Base-by-base conservation (phyloP, 225 moss, liverwort and hornwort species). In the Neckera pumila region DNA sequence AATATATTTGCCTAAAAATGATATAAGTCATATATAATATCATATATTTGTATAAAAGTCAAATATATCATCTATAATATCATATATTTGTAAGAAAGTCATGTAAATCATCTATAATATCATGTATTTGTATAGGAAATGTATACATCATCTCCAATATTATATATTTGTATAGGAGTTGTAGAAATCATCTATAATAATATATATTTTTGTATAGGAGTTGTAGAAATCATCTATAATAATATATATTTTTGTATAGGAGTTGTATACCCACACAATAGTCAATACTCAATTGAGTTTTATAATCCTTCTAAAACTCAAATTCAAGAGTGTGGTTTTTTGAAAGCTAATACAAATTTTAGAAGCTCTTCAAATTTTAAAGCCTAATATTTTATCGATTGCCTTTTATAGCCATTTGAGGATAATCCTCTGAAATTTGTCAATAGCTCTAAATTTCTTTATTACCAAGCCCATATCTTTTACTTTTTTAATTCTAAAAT, bases 361-460 rank as follows among this genome's bases (percentile, higher is more conserved):
- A 10, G 0, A 34, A 65, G 5, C 5, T 18, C 33, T 65, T 10
- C 0, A 38, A 38, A 38, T 12, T 65, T 69, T 13, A 23, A 38
- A 69, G 7, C 1, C 69, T 38, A 67, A 69, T 69, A 0, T 38
- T 22, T 38, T 22, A 38, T 4, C 11, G 2, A 69, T 4, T 67
- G 3, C 38, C 4, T 38, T 38, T 22, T 12, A 12, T 22, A 38
- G 23, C 2, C 2, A 6, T 38, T 69, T 38, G 7, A 38, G 23
- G 12, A 38, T 7, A 7, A 38, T 38, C 22, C 11, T 38, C 2
- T 23, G 4, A 69, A 69, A 22, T 38, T 69, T 1, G 2, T 38
- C 3, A 4, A 14, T 0, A 40, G 4, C 3, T 69, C 4, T 69
- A 23, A 7, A 69, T 13, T 6, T 4, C 4, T 11, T 7, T 23